Conservation (phyloP, 192 early-diverging fungal genomes). For the Podila horticola region DNA sequence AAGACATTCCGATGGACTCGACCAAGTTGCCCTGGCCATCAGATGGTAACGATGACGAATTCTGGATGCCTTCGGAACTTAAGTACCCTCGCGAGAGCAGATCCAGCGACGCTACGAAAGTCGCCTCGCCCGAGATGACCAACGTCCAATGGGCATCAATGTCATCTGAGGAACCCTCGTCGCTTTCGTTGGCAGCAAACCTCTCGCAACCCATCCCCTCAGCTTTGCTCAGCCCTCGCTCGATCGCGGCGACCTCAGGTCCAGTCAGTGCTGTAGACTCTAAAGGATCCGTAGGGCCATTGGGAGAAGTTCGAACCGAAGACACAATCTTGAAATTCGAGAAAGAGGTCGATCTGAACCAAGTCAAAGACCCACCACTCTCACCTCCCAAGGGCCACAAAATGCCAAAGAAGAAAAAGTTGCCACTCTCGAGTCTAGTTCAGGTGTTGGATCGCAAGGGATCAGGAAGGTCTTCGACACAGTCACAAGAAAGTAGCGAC, state of each 20-base stretch:
- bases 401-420: too few relatives aligned
- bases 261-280: not conserved
- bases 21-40: too few relatives aligned
- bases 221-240: too few relatives aligned
- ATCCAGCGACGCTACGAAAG: constrained; percentile 9
- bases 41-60: not conserved
- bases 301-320: not conserved
- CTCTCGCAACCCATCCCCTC: too few relatives aligned
- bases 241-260: not conserved
- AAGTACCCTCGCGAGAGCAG: constrained; percentile 1
- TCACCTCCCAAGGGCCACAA: not conserved
- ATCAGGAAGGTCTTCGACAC: too few relatives aligned
- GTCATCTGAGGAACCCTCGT: not conserved
- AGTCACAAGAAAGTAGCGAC: too few relatives aligned
- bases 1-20: too few relatives aligned
- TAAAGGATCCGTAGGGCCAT: not conserved
- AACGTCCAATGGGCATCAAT: not conserved
- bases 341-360: not conserved
- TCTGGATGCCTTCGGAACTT: not conserved
- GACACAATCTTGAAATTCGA: not conserved
- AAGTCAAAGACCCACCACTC: not conserved
- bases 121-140: not conserved
- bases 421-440: too few relatives aligned
- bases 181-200: too few relatives aligned
- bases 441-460: too few relatives aligned